Percentiles rank a stretch among this genome's conserved stretches.
Evolutionary conservation across 1,284 basidiomycete species (phyloP).

Genomic region (Trametes sp.): DNA sequence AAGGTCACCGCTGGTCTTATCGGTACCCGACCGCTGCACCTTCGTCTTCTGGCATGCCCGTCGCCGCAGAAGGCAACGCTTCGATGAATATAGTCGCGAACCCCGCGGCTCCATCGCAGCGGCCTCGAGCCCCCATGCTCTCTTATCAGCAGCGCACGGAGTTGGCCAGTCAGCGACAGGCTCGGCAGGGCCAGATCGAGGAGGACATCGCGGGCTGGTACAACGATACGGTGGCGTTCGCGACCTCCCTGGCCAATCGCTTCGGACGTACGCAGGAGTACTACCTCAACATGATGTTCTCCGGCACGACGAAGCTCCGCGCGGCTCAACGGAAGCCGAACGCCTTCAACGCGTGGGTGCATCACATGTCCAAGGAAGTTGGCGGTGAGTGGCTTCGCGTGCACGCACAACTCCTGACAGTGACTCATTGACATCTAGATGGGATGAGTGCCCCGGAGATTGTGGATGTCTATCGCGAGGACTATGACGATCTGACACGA

Average conservation of each 20-base stretch:
- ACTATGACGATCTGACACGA: background rate
- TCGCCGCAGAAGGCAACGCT: no score
- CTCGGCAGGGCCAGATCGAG: background rate
- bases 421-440: background rate
- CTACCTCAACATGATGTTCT: conserved; percentile 9
- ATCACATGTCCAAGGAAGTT: conserved; percentile 6
- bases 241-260: background rate
- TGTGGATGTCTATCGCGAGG: background rate
- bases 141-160: no score
- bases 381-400: background rate
- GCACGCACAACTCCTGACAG: background rate
- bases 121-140: no score
- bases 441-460: background rate
- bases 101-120: no score
- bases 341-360: conserved; percentile 8
- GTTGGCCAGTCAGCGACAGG: no score
- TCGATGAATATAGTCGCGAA: no score
- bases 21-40: no score
- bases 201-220: conserved; percentile 8
- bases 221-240: conserved; percentile 1
- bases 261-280: background rate
- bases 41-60: no score
- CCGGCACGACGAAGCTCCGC: background rate
- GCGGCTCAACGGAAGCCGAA: background rate
- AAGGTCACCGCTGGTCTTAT: no score